Percentiles rank a stretch among this genome's conserved stretches.
phyloP scores from a whole-genome alignment of 768 basidiomycete species.

The Lepiota venenata region DNA sequence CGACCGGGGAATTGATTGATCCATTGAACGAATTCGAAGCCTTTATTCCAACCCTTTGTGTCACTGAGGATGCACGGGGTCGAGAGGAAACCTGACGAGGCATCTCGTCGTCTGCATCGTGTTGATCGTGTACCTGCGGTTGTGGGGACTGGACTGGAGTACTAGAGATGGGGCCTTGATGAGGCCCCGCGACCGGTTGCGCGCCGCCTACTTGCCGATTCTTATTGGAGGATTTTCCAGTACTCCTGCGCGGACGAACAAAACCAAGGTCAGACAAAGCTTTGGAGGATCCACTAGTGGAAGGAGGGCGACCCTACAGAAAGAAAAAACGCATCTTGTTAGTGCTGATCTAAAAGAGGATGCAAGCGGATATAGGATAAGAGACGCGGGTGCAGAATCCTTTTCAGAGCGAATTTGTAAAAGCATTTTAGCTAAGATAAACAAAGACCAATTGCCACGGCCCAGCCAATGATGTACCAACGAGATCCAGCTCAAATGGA shows the following conservation, averaged over 20 bases:
- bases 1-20: background rate
- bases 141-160: conserved; percentile 9
- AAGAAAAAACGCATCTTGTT: background rate
- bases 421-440: background rate
- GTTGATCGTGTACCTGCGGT: background rate
- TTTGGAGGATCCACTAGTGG: conserved; percentile 8
- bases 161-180: conserved; percentile 8
- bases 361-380: background rate
- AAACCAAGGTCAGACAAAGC: conserved; percentile 20
- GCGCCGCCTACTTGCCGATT: conserved; percentile 5
- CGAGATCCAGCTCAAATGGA: background rate
- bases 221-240: conserved; percentile 21
- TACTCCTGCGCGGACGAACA: conserved; percentile 30
- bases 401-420: background rate
- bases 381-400: background rate
- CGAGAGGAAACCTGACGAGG: conserved; percentile 1
- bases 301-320: conserved; percentile 1
- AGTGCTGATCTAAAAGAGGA: background rate
- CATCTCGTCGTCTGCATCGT: background rate
- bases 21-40: background rate
- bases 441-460: background rate
- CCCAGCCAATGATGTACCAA: background rate
- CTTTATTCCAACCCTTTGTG: background rate
- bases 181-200: conserved; percentile 14
- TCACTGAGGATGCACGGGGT: background rate